Conservation (phyloP, 768 basidiomycete genomes). For the Mycena filopes region DNA sequence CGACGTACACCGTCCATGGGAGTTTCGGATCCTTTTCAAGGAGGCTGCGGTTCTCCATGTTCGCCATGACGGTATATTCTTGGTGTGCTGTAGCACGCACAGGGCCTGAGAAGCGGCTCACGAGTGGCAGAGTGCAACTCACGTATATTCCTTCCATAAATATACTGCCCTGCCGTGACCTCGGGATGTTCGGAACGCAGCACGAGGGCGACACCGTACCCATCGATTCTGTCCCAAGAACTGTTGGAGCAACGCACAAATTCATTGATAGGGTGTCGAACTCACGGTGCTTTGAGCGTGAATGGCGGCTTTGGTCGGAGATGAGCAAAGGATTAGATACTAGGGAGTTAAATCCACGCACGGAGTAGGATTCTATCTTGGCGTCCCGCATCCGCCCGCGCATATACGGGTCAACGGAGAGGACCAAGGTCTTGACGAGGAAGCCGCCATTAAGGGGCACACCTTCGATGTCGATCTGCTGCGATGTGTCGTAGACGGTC, state of each 20-base stretch:
- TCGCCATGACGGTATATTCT: constrained; percentile 6
- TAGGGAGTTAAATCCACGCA: constrained; percentile 11
- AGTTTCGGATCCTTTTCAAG: constrained; percentile 11
- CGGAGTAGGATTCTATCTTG: constrained; percentile 38
- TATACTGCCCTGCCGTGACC: constrained; percentile 51
- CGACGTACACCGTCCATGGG: constrained; percentile 48
- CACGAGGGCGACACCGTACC: constrained; percentile 55
- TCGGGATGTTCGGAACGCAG: constrained; percentile 51
- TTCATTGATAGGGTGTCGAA: background rate
- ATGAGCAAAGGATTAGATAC: constrained; percentile 28
- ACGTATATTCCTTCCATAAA: constrained; percentile 52
- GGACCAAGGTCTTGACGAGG: constrained; percentile 59
- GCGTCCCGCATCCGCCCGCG: constrained; percentile 51
- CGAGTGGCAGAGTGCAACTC: background rate
- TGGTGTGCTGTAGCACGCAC: constrained; percentile 7
- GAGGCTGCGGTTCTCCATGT: background rate
- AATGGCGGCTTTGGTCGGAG: constrained; percentile 34
- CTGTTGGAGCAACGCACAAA: background rate
- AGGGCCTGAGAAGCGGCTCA: background rate
- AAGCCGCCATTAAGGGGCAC: constrained; percentile 56
- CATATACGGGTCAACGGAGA: constrained; percentile 57
- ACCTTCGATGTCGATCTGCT: constrained; percentile 62
- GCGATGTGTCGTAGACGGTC: constrained; percentile 52
- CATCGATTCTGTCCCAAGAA: constrained; percentile 38
- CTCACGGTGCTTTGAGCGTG: constrained; percentile 49